Conservation (phyloP, 208 protist genomes). For the Leishmania mexicana region DNA sequence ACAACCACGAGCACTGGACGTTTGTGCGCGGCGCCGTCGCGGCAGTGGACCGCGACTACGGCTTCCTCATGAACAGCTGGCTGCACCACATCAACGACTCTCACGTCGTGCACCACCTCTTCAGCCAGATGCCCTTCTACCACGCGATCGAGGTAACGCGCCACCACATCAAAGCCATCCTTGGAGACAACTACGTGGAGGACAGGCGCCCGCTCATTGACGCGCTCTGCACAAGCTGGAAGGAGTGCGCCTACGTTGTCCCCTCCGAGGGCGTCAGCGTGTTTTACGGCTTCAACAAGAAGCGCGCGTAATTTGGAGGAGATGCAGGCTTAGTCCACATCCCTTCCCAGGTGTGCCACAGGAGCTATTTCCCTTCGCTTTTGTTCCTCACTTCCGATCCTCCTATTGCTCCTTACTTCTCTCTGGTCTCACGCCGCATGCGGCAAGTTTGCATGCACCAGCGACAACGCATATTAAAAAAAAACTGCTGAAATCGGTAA, state of each 20-base stretch:
- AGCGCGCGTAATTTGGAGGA: slow-evolving; percentile 6
- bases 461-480: neutral
- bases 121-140: slow-evolving; percentile 95
- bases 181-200: slow-evolving; percentile 72
- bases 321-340: neutral
- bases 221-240: slow-evolving; percentile 52
- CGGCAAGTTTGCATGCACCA: neutral
- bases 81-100: slow-evolving; percentile 95
- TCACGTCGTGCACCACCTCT: slow-evolving; percentile 95
- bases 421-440: neutral
- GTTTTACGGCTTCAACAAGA: slow-evolving; percentile 60
- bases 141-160: slow-evolving; percentile 88
- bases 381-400: neutral
- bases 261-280: slow-evolving; percentile 74
- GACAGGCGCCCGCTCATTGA: slow-evolving; percentile 53
- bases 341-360: neutral
- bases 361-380: neutral
- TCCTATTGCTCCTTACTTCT: neutral
- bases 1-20: slow-evolving; percentile 90
- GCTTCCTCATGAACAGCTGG: slow-evolving; percentile 79
- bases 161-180: slow-evolving; percentile 70
- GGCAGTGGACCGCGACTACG: slow-evolving; percentile 93
- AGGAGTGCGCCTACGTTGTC: slow-evolving; percentile 82
- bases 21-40: slow-evolving; percentile 92
- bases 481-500: neutral